Base-by-base conservation (phyloP, 345 rosid species). In the Cochlearia excelsa region DNA sequence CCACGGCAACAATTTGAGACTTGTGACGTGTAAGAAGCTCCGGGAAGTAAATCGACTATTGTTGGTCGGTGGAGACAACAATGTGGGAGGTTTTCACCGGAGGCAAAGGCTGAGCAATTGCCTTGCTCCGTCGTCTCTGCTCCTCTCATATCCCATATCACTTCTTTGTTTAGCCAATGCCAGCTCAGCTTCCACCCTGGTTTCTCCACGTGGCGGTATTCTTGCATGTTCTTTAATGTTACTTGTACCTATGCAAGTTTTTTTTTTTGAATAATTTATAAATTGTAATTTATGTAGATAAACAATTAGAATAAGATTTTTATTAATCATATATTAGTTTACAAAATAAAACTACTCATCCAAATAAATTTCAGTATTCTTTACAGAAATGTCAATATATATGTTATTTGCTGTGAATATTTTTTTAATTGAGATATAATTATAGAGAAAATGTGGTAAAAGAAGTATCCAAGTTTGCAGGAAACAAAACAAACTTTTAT, bases 41-140 rank as follows among this genome's bases (percentile, higher is more conserved):
- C 88, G 1, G 96, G 95, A 61, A 91, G 42, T 37, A 88, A 88
- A 31, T 91, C 96, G 23, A 91, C 65, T 11, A 91, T 83, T 6
- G 71, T 70, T 0, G 98, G 96, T 30, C 45, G 33, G 58, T 46
- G 75, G 26, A 81, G 86, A 35, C 98, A 91, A 3, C 86, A 82
- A 41, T 91, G 92, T 8, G 96, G 98, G 38, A 72, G 82, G 1
- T 54, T 43, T 6, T 31, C 52, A 2, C 39, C n/a, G 1, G 74
- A 74, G 34, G 49, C 75, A 74, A 81, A 83, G 34, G 60, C 61
- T 1, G 81, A 71, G 79, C 96, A 91, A 66, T 91, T 80, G 4
- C 98, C 95, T 81, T 88, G 98, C 61, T 82, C 82, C 0, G 88
- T 86, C 0, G 98, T 84, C 70, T 88, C 90, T 0, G 95, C 98